Evolutionary conservation across 768 basidiomycete genomes (phyloP), one percentile per base, ranked within the genome.

Genomic region (Leccinum imitatum): DNA sequence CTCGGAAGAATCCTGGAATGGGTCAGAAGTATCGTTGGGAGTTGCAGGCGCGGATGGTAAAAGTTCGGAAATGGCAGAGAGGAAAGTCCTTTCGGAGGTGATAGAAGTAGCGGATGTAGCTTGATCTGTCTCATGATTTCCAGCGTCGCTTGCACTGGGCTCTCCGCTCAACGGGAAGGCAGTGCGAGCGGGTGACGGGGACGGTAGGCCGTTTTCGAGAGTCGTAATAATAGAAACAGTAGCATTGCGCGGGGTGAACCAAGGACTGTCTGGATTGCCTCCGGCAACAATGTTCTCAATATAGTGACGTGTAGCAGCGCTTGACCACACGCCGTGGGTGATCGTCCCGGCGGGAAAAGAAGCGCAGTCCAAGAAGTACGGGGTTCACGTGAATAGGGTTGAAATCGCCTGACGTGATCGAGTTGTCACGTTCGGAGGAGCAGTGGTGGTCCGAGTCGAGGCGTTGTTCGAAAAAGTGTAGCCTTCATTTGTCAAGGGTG

Each of bases 171-270:
- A 65, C 13, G 71, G 58, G 51, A 73, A 73, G 30, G 70, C 64
- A 53, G 71, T 65, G 35, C 72, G 70, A 35, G 68, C 65, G 37
- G 75, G 72, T 11, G 77, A 74, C 8, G 69, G 68, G 13, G 76
- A 72, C 13, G 75, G 69, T 55, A 63, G 54, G 50, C 62, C 61
- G 33, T 68, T 50, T 58, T 69, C 61, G 30, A 53, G 48, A 41
- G 57, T 59, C 15, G 44, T 39, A 35, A 60, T 19, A 54, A 57
- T 41, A 31, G 53, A 54, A 56, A 54, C 27, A 7, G 58, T 4
- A 48, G 60, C 19, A 53, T 51, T 21, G 39, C 69, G 69, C 52
- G 77, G 67, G 17, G 79, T 83, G 73, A 97, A 98, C 95, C 96
- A 98, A 1, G 88, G 74, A 27, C 25, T 27, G 25, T 27, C 25